Evolutionary conservation across 306 rosid species (phyloP), one percentile per base, ranked within the genome.

Genomic region (Lagenaria siceraria): DNA sequence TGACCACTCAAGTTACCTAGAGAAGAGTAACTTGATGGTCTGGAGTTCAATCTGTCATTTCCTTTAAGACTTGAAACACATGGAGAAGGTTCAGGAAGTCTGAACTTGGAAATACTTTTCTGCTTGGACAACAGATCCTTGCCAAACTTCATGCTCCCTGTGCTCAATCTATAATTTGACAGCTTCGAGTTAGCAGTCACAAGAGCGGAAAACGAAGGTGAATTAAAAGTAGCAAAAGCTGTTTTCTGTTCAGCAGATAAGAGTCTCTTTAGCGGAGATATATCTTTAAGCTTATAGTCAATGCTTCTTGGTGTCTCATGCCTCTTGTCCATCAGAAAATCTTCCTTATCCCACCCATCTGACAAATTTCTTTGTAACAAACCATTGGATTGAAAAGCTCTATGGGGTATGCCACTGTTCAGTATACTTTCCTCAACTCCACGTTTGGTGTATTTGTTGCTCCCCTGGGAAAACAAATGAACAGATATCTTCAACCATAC

Each of bases 1-100:
- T 40, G 35, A 66, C 49, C 78, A 78, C 62, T 82, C 43, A 79
- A 71, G 38, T 87, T 85, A 79, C 85, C 59, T 78, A 80, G 69
- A 6, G 91, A 83, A 75, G 94, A 84, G 80, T 88, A 87, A 53
- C 83, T 85, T 63, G 90, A 90, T 78, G 90, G 80, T 84, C 86
- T 84, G 55, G 12, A 35, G 79, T 82, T 90, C 77, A 89, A 81
- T 85, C 75, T 84, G 38, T 86, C 84, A 65, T 17, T 83, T 76
- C 84, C 93, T 78, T 84, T 87, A 56, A 88, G 82, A 82, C 82
- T 83, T 17, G 89, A 90, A 53, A 84, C 74, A 75, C 69, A 5
- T 54, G 97, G 89, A 63, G 89, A 90, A 79, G 84, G 69, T 49
- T 84, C 87, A 15, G 79, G 85, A 79, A 65, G 74, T 54, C 75